Evolutionary conservation across 768 basidiomycete genomes (phyloP).

Genomic region (Suillus tomentosus): DNA sequence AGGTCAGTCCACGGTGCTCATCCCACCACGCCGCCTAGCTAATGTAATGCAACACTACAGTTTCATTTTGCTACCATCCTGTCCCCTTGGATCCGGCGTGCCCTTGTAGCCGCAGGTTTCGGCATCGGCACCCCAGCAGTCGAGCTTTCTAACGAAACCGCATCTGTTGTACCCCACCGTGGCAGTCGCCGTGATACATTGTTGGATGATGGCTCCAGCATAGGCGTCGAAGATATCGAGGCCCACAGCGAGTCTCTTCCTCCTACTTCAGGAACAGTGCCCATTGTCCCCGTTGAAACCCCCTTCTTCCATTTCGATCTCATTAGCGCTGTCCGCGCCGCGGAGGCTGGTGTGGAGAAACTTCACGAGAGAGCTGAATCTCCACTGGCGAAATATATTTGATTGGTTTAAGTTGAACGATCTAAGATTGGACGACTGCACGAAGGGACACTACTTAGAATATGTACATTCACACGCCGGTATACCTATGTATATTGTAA

Average conservation of each 20-base stretch:
- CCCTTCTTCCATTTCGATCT: conserved; percentile 95
- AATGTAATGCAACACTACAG: conserved; percentile 36
- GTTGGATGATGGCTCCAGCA: conserved; percentile 8
- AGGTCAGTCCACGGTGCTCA: conserved; percentile 43
- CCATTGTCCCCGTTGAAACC: conserved; percentile 55
- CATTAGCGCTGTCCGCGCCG: conserved; percentile 65
- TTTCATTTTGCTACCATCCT: conserved; percentile 95
- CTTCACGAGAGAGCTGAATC: background rate
- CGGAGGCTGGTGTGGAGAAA: conserved; percentile 45
- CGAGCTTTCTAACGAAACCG: conserved; percentile 60
- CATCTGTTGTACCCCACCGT: conserved; percentile 70
- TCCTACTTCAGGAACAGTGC: conserved; percentile 14
- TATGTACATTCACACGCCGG: background rate
- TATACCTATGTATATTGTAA: background rate
- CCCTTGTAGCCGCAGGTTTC: conserved; percentile 88
- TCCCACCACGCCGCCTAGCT: background rate
- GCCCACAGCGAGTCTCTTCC: conserved; percentile 22
- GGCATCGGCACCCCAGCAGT: conserved; percentile 61
- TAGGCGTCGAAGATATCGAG: conserved; percentile 33
- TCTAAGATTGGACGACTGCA: background rate
- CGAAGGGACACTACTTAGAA: background rate
- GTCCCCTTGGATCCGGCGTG: conserved; percentile 92
- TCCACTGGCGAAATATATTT: background rate
- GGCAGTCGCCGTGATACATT: conserved; percentile 40
- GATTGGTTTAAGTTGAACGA: background rate